These are phyloP conservation scores for Dioscorea zingiberensis DNA, from an alignment of 106 monocot genomes.

Conservation along the genomic window DNA sequence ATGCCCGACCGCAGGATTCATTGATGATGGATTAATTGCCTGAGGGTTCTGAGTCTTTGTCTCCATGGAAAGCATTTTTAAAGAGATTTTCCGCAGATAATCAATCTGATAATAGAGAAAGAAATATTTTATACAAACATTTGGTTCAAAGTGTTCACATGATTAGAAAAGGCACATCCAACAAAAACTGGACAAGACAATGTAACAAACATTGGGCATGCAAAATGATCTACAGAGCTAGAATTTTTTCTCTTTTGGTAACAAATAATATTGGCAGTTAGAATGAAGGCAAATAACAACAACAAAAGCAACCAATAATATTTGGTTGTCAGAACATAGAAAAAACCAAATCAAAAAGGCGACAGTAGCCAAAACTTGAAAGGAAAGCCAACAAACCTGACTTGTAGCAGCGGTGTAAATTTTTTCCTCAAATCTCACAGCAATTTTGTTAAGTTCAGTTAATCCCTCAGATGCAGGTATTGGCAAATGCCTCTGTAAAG, in stretches of 20 bases:
- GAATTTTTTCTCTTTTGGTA: not conserved
- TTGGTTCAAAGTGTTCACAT: not conserved
- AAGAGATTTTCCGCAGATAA: conserved; percentile 75
- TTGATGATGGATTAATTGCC: conserved; percentile 20
- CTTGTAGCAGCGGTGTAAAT: conserved; percentile 60
- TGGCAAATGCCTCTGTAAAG: conserved; percentile 69
- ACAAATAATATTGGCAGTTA: not conserved
- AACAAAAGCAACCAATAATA: not conserved
- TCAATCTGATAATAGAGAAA: conserved; percentile 45
- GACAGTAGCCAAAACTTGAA: not conserved
- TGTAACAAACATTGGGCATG: too few relatives aligned
- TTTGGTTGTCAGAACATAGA: too few relatives aligned
- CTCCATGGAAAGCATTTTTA: conserved; percentile 86
- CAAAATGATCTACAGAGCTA: not conserved
- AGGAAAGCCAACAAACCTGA: conserved; percentile 40
- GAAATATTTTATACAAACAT: not conserved
- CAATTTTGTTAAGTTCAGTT: conserved; percentile 69
- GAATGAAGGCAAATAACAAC: not conserved
- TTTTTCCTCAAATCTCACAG: conserved; percentile 79
- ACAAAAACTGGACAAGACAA: too few relatives aligned
- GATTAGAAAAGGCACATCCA: too few relatives aligned
- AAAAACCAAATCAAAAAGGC: too few relatives aligned
- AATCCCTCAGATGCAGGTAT: conserved; percentile 53
- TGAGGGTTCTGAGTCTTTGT: conserved; percentile 40
- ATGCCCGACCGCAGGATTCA: conserved; percentile 6